Percentiles rank a stretch among this genome's conserved stretches.
Conservation (phyloP, 192 early-diverging fungal species). For the Glomus cerebriforme region DNA sequence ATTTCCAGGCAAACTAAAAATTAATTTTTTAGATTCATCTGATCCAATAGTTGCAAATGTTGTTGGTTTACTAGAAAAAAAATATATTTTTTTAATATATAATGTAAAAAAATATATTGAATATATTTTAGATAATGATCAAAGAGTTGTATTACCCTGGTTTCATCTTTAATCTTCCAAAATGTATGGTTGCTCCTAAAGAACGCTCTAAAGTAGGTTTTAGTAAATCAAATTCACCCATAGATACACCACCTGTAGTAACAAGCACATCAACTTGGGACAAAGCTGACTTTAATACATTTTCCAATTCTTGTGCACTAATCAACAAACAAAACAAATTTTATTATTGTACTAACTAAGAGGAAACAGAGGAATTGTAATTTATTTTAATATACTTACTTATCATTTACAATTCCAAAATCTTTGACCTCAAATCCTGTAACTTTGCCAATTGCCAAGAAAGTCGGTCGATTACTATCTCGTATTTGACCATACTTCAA, state of each 20-base stretch:
- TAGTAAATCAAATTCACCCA: slow-evolving; percentile 94
- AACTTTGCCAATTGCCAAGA: slow-evolving; percentile 63
- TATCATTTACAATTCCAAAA: slow-evolving; percentile 75
- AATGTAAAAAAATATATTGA: slow-evolving; percentile 2
- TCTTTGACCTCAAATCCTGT: slow-evolving; percentile 70
- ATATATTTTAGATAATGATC: neutral
- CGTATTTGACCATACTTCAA: slow-evolving; percentile 67
- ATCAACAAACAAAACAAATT: neutral
- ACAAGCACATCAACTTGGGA: slow-evolving; percentile 75
- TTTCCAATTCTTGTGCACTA: slow-evolving; percentile 59
- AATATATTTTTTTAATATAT: neutral
- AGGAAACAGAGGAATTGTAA: too few species aligned
- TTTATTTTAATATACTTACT: slow-evolving; percentile 39
- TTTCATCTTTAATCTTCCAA: slow-evolving; percentile 91
- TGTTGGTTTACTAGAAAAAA: slow-evolving; percentile 76
- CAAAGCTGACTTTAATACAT: slow-evolving; percentile 48
- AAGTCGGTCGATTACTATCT: slow-evolving; percentile 84
- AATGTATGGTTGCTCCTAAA: slow-evolving; percentile 77
- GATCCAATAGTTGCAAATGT: slow-evolving; percentile 78
- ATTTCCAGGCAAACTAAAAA: slow-evolving; percentile 94
- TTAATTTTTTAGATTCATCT: slow-evolving; percentile 50
- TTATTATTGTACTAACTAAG: too few species aligned
- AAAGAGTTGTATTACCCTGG: slow-evolving; percentile 64
- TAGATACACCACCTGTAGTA: slow-evolving; percentile 95
- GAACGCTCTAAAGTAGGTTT: slow-evolving; percentile 83